Conservation (phyloP, 2,329 filamentous ascomycete genomes). For the Fusarium mundagurra region DNA sequence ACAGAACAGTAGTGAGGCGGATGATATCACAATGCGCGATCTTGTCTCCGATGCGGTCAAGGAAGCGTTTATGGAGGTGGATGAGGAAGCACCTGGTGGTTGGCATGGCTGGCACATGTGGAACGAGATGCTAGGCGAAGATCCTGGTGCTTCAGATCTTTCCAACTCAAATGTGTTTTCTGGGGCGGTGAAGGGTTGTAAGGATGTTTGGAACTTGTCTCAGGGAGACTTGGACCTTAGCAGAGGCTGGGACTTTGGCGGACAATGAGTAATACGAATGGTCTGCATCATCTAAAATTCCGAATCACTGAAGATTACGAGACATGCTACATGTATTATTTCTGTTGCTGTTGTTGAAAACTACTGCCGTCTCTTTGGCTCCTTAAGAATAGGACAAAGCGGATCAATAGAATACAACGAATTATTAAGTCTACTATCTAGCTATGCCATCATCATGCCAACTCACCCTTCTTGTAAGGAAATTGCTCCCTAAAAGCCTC, state of each 20-base stretch:
- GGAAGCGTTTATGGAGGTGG: background rate
- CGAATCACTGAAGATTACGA: no score
- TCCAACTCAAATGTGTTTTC: background rate
- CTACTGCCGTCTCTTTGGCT: background rate
- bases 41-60: background rate
- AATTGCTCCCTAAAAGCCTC: background rate
- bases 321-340: no score
- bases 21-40: background rate
- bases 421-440: background rate
- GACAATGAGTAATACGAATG: background rate
- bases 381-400: background rate
- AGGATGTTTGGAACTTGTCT: background rate
- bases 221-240: background rate
- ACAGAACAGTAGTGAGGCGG: fast-evolving
- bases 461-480: background rate
- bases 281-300: background rate
- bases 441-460: background rate
- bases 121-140: background rate
- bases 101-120: background rate
- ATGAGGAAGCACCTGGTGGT: background rate
- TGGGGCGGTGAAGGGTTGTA: background rate
- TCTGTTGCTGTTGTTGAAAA: fast-evolving
- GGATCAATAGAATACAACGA: fast-evolving
- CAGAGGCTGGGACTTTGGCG: background rate
- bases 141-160: background rate